Evolutionary conservation across 805 yeast genomes (phyloP).

Genomic region (Sporopachydermia quercuum): DNA sequence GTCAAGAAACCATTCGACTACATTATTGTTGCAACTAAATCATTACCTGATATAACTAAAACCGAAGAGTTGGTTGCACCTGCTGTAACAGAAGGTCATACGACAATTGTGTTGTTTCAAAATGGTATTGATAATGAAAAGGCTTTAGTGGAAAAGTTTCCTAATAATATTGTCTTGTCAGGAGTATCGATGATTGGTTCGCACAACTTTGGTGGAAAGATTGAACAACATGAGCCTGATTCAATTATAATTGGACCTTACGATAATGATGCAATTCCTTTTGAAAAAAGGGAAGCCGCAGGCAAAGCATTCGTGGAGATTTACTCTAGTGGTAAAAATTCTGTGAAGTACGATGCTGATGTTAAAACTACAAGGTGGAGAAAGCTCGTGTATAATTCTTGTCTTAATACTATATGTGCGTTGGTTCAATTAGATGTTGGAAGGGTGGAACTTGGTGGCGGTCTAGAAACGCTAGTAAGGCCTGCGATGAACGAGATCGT

Average conservation of each 20-base stretch:
- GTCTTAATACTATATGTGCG: slow-evolving; percentile 48
- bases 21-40: slow-evolving; percentile 46
- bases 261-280: slow-evolving; percentile 22
- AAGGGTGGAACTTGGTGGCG: slow-evolving; percentile 31
- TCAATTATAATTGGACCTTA: slow-evolving; percentile 37
- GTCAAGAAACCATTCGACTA: slow-evolving; percentile 31
- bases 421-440: slow-evolving; percentile 47
- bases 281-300: slow-evolving; percentile 19
- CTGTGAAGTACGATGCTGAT: slow-evolving; percentile 25
- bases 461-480: slow-evolving; percentile 22
- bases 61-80: slow-evolving; percentile 37
- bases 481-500: slow-evolving; percentile 61
- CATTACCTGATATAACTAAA: slow-evolving; percentile 45
- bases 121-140: slow-evolving; percentile 52
- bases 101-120: slow-evolving; percentile 44
- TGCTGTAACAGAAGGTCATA: slow-evolving; percentile 29
- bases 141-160: slow-evolving; percentile 37
- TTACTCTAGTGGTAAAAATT: slow-evolving; percentile 30
- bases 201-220: slow-evolving; percentile 32
- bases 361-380: slow-evolving; percentile 43
- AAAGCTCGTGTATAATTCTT: slow-evolving; percentile 56
- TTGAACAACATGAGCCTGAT: slow-evolving; percentile 38
- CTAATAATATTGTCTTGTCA: slow-evolving; percentile 35
- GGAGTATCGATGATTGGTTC: slow-evolving; percentile 55
- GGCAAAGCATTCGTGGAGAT: slow-evolving; percentile 30